These are phyloP conservation scores for Xylaria multiplex DNA, from an alignment of 2,329 filamentous ascomycete species.

Conservation along the genomic window DNA sequence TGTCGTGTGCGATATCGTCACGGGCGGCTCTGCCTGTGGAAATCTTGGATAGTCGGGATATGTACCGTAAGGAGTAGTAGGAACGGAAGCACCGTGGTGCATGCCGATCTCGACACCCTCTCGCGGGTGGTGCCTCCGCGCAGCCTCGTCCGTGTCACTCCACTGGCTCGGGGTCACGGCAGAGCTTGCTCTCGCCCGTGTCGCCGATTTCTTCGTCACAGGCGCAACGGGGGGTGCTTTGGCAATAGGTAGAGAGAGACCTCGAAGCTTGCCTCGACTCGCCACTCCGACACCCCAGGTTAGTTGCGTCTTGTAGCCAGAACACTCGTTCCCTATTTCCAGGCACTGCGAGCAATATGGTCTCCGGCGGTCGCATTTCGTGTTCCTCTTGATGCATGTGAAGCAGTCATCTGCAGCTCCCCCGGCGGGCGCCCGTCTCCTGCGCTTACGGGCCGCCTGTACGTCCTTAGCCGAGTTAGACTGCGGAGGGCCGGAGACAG, in stretches of 20 bases:
- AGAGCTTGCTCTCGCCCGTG: conserved; percentile 59
- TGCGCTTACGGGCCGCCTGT: conserved; percentile 72
- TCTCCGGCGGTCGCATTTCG: conserved; percentile 88
- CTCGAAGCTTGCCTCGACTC: conserved; percentile 92
- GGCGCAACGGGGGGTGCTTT: conserved; percentile 66
- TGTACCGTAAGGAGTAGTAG: conserved; percentile 49
- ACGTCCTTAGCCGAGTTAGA: conserved; percentile 61
- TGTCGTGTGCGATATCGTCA: conserved; percentile 53
- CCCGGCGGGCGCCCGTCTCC: conserved; percentile 86
- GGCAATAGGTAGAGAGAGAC: conserved; percentile 78
- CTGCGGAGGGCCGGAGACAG: conserved; percentile 59
- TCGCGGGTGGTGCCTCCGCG: conserved; percentile 50
- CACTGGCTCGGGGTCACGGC: conserved; percentile 52
- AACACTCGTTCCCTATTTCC: conserved; percentile 90
- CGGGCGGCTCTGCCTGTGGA: conserved; percentile 57
- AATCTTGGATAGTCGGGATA: conserved; percentile 64
- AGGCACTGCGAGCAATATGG: conserved; percentile 97
- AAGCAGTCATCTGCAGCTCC: conserved; percentile 97
- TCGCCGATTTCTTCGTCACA: conserved; percentile 59
- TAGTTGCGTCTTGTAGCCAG: conserved; percentile 94
- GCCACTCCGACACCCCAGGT: conserved; percentile 97
- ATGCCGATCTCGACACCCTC: conserved; percentile 52
- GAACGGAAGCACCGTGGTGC: conserved; percentile 56
- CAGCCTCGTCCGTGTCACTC: conserved; percentile 52
- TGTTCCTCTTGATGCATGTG: conserved; percentile 83